These are phyloP conservation scores for Emydomyces testavorans DNA, from an alignment of 2,329 filamentous ascomycete species.

Conservation along the genomic window DNA sequence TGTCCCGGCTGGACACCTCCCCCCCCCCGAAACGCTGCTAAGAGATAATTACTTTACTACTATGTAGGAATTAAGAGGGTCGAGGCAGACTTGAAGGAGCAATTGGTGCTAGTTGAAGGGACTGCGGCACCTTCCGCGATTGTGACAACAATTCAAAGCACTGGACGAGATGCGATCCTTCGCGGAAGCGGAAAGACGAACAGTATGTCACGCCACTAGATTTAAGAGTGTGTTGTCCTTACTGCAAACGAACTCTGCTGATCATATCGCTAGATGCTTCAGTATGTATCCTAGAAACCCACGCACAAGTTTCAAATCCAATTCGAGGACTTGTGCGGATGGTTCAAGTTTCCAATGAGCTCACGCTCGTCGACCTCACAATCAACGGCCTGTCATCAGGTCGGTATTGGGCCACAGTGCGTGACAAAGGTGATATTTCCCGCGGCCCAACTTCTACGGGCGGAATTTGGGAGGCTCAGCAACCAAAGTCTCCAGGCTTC, in stretches of 20 bases:
- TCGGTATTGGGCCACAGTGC: conserved; percentile 70
- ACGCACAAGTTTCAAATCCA: conserved; percentile 51
- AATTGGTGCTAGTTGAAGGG: conserved; percentile 74
- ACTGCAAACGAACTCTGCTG: background rate
- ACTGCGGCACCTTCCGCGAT: conserved; percentile 84
- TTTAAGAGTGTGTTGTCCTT: background rate
- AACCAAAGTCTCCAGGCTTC: conserved; percentile 31
- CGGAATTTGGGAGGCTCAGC: conserved; percentile 58
- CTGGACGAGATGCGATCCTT: conserved; percentile 86
- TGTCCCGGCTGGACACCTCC: background rate
- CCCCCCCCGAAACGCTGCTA: background rate
- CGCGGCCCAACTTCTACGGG: conserved; percentile 73
- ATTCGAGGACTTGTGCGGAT: conserved; percentile 83
- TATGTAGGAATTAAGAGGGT: conserved; percentile 66
- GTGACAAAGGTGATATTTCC: conserved; percentile 77
- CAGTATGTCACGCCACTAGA: conserved; percentile 41
- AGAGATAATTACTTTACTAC: conserved; percentile 5
- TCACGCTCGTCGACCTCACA: conserved; percentile 79
- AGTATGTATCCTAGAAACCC: conserved; percentile 91
- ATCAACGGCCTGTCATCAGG: conserved; percentile 72
- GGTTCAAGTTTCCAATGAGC: conserved; percentile 67
- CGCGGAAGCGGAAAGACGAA: conserved; percentile 77
- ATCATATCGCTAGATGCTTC: conserved; percentile 46
- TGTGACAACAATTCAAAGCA: conserved; percentile 75
- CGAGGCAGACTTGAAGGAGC: conserved; percentile 67